A percentile compares a stretch with the other conserved stretches of the same genome.
Conservation (phyloP, 768 basidiomycete genomes). For the Gloeostereum incarnatum region DNA sequence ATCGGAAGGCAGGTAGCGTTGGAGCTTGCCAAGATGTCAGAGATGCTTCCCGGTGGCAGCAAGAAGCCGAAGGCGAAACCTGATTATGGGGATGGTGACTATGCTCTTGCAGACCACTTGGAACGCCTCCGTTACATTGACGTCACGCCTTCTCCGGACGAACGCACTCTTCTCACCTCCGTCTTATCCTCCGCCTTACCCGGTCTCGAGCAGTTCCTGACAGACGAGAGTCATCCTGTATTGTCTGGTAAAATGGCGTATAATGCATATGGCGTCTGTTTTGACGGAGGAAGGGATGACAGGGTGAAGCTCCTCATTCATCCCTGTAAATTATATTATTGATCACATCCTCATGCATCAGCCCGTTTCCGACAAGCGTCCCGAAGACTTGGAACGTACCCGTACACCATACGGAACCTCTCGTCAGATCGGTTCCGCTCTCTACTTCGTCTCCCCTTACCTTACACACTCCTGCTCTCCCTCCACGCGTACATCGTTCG, state of each 20-base stretch:
- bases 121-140: conserved; percentile 68
- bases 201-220: conserved; percentile 64
- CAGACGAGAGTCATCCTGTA: conserved; percentile 49
- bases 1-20: conserved; percentile 62
- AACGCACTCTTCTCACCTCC: conserved; percentile 36
- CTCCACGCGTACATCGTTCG: conserved; percentile 55
- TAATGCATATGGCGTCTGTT: conserved; percentile 70
- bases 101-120: conserved; percentile 65
- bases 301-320: conserved; percentile 35
- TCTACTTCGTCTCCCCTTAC: conserved; percentile 75
- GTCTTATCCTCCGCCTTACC: conserved; percentile 56
- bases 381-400: conserved; percentile 66
- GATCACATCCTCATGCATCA: conserved; percentile 14
- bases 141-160: conserved; percentile 35
- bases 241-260: conserved; percentile 67
- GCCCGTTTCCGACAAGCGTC: conserved; percentile 44
- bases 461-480: conserved; percentile 71
- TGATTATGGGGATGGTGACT: conserved; percentile 40
- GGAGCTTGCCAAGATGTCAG: conserved; percentile 51
- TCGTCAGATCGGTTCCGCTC: conserved; percentile 65
- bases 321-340: conserved; percentile 3
- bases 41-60: conserved; percentile 13
- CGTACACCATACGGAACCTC: conserved; percentile 71
- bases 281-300: conserved; percentile 55
- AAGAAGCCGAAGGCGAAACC: conserved; percentile 28